Conservation (phyloP, 495 filamentous ascomycete species). For the Staphylotrichum tortipilum region DNA sequence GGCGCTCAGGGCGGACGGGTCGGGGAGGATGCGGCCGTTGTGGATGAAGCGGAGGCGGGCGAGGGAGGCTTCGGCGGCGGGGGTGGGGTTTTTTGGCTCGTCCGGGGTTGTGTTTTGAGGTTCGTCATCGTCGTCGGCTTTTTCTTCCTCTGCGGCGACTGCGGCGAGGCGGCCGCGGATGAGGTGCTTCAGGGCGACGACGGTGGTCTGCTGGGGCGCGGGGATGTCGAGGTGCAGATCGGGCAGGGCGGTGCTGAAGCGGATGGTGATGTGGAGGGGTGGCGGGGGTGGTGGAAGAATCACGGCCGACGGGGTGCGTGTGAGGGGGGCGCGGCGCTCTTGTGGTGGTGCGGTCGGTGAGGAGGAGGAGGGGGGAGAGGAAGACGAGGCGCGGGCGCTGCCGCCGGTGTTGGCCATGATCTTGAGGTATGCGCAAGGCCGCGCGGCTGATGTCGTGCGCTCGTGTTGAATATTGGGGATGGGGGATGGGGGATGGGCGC, state of each 20-base stretch:
- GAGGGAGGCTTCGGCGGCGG: conserved; percentile 39
- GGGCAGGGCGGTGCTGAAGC: conserved; percentile 76
- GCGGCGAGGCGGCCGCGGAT: conserved; percentile 66
- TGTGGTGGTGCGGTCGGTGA: conserved; percentile 10
- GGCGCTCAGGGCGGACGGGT: conserved; percentile 52
- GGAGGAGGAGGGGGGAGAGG: conserved; percentile 12
- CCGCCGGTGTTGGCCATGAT: conserved; percentile 10
- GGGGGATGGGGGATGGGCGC: too few relatives aligned
- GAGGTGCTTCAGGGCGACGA: conserved; percentile 66
- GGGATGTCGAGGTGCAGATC: conserved; percentile 74
- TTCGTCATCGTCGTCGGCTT: conserved; percentile 33
- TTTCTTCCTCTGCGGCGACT: conserved; percentile 33
- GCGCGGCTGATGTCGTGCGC: too few relatives aligned
- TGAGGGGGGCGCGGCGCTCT: not conserved
- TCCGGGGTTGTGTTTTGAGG: conserved; percentile 29
- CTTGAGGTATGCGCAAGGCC: too few relatives aligned
- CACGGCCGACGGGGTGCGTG: conserved; percentile 4
- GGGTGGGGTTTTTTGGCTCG: conserved; percentile 18
- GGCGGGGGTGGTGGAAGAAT: conserved; percentile 22
- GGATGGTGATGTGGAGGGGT: conserved; percentile 66
- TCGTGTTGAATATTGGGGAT: too few relatives aligned
- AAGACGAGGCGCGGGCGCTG: conserved; percentile 11
- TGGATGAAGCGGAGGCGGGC: conserved; percentile 80
- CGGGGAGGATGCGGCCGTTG: conserved; percentile 72
- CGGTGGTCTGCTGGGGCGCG: conserved; percentile 56